A percentile compares a stretch with the other conserved stretches of the same genome.
Conservation (phyloP, 106 monocot species). For the Dendrobium chrysotoxum region DNA sequence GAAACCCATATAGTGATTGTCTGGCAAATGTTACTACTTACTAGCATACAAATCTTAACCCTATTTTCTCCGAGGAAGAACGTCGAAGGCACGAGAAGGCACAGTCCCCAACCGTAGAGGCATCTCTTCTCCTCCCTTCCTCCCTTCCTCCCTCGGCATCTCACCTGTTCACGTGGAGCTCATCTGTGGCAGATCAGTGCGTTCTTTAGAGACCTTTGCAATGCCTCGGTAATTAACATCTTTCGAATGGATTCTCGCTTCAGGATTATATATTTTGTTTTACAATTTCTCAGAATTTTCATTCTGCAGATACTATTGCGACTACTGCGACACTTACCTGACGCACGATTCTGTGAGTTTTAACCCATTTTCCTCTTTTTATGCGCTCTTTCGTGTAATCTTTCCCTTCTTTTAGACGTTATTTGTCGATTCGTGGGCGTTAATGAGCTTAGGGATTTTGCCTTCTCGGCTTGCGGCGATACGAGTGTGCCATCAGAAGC, state of each 20-base stretch:
- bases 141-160: background rate
- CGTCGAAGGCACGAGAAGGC: too few species aligned
- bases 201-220: background rate
- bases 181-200: background rate
- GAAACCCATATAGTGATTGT: too few species aligned
- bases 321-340: conserved; percentile 89
- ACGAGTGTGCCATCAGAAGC: background rate
- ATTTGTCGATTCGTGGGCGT: background rate
- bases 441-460: background rate
- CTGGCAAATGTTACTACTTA: too few species aligned
- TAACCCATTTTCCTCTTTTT: background rate
- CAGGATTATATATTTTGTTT: background rate
- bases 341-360: conserved; percentile 74
- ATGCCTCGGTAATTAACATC: background rate
- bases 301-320: conserved; percentile 72
- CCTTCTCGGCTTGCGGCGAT: background rate
- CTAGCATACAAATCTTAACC: too few species aligned
- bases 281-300: background rate
- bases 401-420: background rate
- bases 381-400: background rate
- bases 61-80: background rate
- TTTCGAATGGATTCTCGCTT: background rate
- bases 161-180: background rate
- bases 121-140: background rate
- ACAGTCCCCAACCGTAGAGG: too few species aligned